phyloP scores from a whole-genome alignment of 495 filamentous ascomycete species.

The Talaromyces proteolyticus region DNA sequence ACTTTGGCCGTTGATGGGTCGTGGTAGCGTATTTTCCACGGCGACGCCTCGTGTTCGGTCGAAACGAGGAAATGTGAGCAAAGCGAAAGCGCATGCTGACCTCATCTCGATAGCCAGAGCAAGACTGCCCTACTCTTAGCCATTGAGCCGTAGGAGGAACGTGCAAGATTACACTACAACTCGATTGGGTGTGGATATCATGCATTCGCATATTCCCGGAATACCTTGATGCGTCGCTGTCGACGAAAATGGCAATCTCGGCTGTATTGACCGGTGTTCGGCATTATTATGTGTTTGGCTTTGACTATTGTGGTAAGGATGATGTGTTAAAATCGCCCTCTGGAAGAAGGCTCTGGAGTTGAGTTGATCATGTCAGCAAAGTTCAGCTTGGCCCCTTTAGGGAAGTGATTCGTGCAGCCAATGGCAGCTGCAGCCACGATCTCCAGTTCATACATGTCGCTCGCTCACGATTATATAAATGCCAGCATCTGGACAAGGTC shows the following conservation, averaged over 20 bases:
- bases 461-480: background rate
- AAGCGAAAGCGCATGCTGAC: conserved; percentile 9
- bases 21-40: conserved; percentile 7
- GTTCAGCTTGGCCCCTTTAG: background rate
- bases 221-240: conserved; percentile 9
- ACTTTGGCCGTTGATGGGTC: conserved; percentile 5
- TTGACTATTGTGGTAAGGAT: too few species aligned
- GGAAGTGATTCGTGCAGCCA: background rate
- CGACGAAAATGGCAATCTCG: conserved; percentile 8
- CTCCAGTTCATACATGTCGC: background rate
- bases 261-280: conserved; percentile 11
- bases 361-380: background rate
- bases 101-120: conserved; percentile 10
- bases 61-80: conserved; percentile 7
- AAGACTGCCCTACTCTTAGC: conserved; percentile 5
- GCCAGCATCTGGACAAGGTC: background rate
- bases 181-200: conserved; percentile 1
- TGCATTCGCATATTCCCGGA: conserved; percentile 1
- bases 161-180: conserved; percentile 8
- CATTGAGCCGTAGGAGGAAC: conserved; percentile 9
- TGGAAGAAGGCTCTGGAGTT: too few species aligned
- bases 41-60: conserved; percentile 2
- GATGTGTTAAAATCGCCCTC: too few species aligned
- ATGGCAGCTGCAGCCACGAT: background rate
- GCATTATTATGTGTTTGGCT: conserved; percentile 4